These are phyloP conservation scores for Waitea zeae DNA, from an alignment of 1,284 basidiomycete species.

Conservation along the genomic window DNA sequence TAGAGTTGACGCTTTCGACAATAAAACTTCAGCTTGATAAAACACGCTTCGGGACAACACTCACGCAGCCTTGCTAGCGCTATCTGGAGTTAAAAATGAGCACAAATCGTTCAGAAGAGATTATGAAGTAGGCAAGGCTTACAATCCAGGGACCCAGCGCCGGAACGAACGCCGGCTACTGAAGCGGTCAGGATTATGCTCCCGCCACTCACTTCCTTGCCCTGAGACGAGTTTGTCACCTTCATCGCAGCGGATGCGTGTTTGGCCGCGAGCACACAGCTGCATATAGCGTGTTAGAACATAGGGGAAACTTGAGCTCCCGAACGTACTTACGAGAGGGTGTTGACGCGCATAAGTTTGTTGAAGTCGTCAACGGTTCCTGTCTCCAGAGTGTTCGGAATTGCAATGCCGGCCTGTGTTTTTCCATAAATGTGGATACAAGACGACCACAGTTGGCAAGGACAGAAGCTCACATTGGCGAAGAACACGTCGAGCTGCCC, in stretches of 20 bases:
- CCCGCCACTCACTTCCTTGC: constrained; percentile 55
- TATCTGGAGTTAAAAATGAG: constrained; percentile 34
- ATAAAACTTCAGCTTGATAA: constrained; percentile 3
- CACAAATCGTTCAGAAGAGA: too few species aligned
- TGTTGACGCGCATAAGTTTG: constrained; percentile 67
- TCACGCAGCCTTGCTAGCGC: constrained; percentile 82
- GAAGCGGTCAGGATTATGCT: constrained; percentile 88
- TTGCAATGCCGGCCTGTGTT: constrained; percentile 47
- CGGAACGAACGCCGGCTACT: constrained; percentile 78
- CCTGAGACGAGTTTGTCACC: constrained; percentile 39
- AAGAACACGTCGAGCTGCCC: constrained; percentile 87
- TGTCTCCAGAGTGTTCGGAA: constrained; percentile 27
- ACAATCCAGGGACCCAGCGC: constrained; percentile 80
- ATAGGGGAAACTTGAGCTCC: constrained; percentile 4
- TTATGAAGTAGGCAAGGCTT: constrained; percentile 12
- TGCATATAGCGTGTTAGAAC: constrained; percentile 14
- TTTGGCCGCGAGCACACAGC: constrained; percentile 84
- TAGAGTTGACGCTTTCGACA: constrained; percentile 69
- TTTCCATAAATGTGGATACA: constrained; percentile 5
- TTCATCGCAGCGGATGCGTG: constrained; percentile 73
- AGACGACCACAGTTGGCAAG: background rate
- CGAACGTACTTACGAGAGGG: constrained; percentile 45
- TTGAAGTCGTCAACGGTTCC: constrained; percentile 53
- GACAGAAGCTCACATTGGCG: constrained; percentile 52
- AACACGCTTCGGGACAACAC: constrained; percentile 17